Base-by-base conservation (phyloP, 495 filamentous ascomycete species). In the Penicillium mononematosum region DNA sequence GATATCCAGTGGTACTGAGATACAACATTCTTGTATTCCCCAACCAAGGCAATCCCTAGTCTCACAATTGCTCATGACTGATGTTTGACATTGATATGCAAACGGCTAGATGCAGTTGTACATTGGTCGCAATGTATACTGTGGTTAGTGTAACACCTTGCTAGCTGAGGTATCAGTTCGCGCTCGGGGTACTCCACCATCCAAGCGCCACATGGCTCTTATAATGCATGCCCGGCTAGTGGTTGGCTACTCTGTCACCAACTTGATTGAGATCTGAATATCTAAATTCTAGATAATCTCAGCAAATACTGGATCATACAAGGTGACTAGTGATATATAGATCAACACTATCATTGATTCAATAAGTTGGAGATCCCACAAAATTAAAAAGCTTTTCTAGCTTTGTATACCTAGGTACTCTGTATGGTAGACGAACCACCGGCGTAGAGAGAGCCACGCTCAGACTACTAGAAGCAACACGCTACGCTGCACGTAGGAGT, bases 1-100 rank as follows among this genome's bases (percentile, higher is more conserved):
- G 61, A 66, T 42, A 55, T 42, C 45, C 55, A 61, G 29, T 61
- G 58, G 43, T 32, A 34, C 22, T 39, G 11, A 11, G 20, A 46
- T 46, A 36, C 9, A 46, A 32, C 9, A 27, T 29, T n/a, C 5
- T 39, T 47, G 44, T 32, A 52, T 53, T 32, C 22, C 27, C 24
- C 16, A 5, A 29, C 8, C 27, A 34, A 53, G 11, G n/a, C 8
- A 12, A 19, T 32, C 20, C 16, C 10, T 32, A 12, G 17, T 50
- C 19, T n/a, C 6, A 6, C 31, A 36, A 24, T 38, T 38, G 19
- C 27, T 36, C 31, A 50, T 38, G 17, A 38, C 19, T 50, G 2
- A 50, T 38, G 47, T 22, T 25, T 14, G 7, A 38, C 17, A 7
- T 38, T 19, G 36, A 39, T n/a, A 24, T 25, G 43, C 43, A 45